Percentiles rank a stretch among this genome's conserved stretches.
These are phyloP conservation scores for Wilcoxina mikolae DNA, from an alignment of 495 filamentous ascomycete species.

Conservation along the genomic window DNA sequence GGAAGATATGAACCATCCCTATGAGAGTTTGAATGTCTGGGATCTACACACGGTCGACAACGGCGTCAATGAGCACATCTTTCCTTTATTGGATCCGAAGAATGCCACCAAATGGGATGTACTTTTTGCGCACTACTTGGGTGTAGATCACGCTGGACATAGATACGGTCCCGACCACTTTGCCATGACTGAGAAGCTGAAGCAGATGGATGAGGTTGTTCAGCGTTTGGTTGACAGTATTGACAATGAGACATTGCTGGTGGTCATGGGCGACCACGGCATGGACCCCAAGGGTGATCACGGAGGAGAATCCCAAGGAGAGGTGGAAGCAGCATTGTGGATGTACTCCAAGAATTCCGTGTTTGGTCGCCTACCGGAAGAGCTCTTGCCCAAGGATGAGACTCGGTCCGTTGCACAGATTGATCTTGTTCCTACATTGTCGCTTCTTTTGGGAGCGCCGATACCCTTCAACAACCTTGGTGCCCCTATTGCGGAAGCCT, in stretches of 20 bases:
- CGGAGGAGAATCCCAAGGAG: constrained; percentile 88
- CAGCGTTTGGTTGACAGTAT: constrained; percentile 53
- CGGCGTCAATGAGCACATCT: constrained; percentile 82
- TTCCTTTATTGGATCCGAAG: constrained; percentile 56
- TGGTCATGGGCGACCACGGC: constrained; percentile 96
- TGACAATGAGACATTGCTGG: constrained; percentile 72
- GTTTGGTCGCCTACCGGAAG: constrained; percentile 52
- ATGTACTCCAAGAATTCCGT: constrained; percentile 81
- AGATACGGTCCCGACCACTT: constrained; percentile 86
- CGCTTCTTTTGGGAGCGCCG: constrained; percentile 73
- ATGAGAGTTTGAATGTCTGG: constrained; percentile 97
- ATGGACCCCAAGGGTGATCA: constrained; percentile 98
- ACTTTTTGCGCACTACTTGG: constrained; percentile 80
- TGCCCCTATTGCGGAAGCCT: constrained; percentile 84
- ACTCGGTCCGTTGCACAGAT: constrained; percentile 67
- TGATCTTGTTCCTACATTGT: constrained; percentile 82
- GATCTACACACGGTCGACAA: constrained; percentile 95
- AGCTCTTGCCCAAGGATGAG: constrained; percentile 20
- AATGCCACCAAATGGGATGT: constrained; percentile 71
- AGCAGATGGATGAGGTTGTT: constrained; percentile 77
- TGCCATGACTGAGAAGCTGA: constrained; percentile 78
- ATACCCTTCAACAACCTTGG: constrained; percentile 98
- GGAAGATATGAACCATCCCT: constrained; percentile 62
- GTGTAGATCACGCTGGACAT: constrained; percentile 94
- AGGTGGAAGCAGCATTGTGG: constrained; percentile 89